A percentile compares a stretch with the other conserved stretches of the same genome.
phyloP scores from a whole-genome alignment of 208 protist genomes.

The Trypanosoma scelopori region DNA sequence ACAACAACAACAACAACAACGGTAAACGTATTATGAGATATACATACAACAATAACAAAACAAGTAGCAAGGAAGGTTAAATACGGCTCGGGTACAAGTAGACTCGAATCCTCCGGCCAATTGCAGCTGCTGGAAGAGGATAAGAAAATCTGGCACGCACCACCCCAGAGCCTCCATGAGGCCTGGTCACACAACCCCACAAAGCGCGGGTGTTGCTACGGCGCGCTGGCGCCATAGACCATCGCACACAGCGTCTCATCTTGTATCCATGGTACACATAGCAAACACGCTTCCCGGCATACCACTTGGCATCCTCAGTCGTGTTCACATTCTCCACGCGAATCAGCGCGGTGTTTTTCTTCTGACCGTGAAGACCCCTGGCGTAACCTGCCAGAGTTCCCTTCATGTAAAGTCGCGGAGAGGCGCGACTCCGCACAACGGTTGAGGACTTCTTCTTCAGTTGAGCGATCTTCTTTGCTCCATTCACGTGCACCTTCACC shows the following conservation, averaged over 20 bases:
- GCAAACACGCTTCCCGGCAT: conserved; percentile 98
- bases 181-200: conserved; percentile 96
- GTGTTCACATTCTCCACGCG: conserved; percentile 96
- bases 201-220: conserved; percentile 94
- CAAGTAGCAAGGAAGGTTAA: conserved; percentile 64
- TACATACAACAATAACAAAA: conserved; percentile 9
- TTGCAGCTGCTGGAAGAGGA: conserved; percentile 95
- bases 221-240: conserved; percentile 85
- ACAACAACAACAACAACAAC: conserved; percentile 4
- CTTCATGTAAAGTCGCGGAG: conserved; percentile 91
- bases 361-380: conserved; percentile 91
- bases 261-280: conserved; percentile 98
- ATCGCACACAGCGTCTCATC: conserved; percentile 90
- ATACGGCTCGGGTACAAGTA: conserved; percentile 98
- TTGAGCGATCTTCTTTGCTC: conserved; percentile 88
- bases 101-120: conserved; percentile 96
- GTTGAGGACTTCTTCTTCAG: conserved; percentile 80
- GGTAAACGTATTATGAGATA: conserved; percentile 2
- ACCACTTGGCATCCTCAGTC: conserved; percentile 95
- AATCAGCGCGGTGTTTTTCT: conserved; percentile 92
- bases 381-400: conserved; percentile 88
- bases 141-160: conserved; percentile 97
- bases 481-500: conserved; percentile 69
- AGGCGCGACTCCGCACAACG: conserved; percentile 78
- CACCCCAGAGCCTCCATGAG: conserved; percentile 97